Evolutionary conservation across 345 rosid species (phyloP), one percentile per base, ranked within the genome.

Genomic region (Syzygium aqueum): DNA sequence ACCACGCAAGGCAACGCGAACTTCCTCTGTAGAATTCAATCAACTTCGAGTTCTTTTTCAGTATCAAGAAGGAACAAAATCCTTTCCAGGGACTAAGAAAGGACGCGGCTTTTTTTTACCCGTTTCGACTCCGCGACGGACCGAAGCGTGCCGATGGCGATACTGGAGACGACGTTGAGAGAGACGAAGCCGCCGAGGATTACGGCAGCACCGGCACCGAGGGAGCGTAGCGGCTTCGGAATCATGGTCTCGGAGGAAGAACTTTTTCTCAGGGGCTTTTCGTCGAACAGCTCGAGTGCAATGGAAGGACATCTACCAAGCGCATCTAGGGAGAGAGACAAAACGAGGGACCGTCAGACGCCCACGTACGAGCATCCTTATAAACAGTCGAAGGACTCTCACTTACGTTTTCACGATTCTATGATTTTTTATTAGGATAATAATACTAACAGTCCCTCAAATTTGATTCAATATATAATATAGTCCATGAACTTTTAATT

Each of bases 1-100:
- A 63, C 89, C 82, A 87, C 53, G 87, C 98, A 97, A 54, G 91
- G 93, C 91, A 85, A 46, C 8, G 96, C 95, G 51, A 50, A 37
- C 86, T 89, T 96, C 89, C 88, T 94, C 94, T 94, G 88, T 56
- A 87, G 78, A 73, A 85, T 33, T 53, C 16, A 27, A 73, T 33
- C 7, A 56, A 87, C 27, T 30, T 53, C 28, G 67, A 51, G 50
- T 19, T 53, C 19, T 40, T 25, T 85, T 30, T 84, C 43, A 63
- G 59, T 28, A 86, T n/a, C 53, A 85, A 46, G 40, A 56, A 12
- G 16, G 28, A 16, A 16, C 16, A 59, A 28, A 84, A 12, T 0
- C 27, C 27, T 27, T 40, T 43, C 33, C 27, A 22, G 40, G 28
- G 4, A 9, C 40, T 25, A 16, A 87, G 28, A 87, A n/a, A 87